phyloP scores from a whole-genome alignment of 345 rosid species.

The Turnera subulata region DNA sequence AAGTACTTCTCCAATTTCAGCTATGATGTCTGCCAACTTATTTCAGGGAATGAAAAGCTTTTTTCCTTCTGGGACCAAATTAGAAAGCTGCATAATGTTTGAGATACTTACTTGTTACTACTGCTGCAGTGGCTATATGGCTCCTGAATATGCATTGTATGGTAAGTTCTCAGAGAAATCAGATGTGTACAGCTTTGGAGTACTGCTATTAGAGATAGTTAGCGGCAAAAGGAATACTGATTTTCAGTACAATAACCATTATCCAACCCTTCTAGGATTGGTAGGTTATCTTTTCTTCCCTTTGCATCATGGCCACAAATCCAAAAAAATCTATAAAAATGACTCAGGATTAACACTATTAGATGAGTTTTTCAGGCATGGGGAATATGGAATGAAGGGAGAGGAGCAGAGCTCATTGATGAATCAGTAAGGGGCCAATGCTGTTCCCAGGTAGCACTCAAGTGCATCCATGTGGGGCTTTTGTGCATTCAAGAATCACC shows the following conservation, averaged over 20 bases:
- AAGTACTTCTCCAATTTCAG: too few relatives aligned
- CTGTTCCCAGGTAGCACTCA: background rate
- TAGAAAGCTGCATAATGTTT: too few relatives aligned
- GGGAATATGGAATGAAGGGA: slow-evolving; percentile 10
- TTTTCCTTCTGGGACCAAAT: too few relatives aligned
- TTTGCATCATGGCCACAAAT: too few relatives aligned
- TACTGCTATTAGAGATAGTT: slow-evolving; percentile 8
- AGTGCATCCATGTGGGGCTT: slow-evolving; percentile 12
- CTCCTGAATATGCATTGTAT: slow-evolving; percentile 15
- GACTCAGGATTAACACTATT: too few relatives aligned
- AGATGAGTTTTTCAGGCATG: background rate
- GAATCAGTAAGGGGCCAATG: background rate
- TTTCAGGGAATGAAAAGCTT: too few relatives aligned
- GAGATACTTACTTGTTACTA: background rate
- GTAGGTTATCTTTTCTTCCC: too few relatives aligned
- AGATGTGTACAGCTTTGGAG: slow-evolving; percentile 16
- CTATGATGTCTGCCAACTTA: too few relatives aligned
- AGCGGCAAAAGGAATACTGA: slow-evolving; percentile 7
- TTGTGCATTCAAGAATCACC: background rate
- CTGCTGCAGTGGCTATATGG: slow-evolving; percentile 14
- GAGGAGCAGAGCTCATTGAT: slow-evolving; percentile 4
- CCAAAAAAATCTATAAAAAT: too few relatives aligned
- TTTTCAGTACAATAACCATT: slow-evolving; percentile 5
- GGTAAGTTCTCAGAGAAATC: slow-evolving; percentile 14
- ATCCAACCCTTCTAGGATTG: background rate